phyloP scores from a whole-genome alignment of 1,284 basidiomycete species.

The Naganishia cerealis region DNA sequence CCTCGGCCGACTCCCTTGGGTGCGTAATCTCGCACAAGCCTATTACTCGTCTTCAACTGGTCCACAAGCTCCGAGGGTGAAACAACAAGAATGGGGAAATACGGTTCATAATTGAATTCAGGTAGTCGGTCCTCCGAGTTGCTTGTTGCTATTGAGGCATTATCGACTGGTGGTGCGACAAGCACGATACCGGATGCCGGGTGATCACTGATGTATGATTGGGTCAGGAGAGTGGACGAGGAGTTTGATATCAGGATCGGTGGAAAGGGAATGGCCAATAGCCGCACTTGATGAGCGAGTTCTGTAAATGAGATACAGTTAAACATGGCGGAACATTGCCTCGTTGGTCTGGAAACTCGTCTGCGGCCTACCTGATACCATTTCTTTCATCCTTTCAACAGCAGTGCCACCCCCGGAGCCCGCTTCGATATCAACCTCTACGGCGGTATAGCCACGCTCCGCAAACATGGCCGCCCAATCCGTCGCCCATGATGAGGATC shows the following conservation, averaged over 20 bases:
- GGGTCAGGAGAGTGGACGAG: conserved; percentile 61
- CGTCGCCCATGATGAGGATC: conserved; percentile 37
- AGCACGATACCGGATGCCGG: conserved; percentile 65
- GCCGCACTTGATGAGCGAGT: conserved; percentile 49
- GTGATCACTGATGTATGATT: conserved; percentile 67
- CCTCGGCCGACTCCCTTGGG: conserved; percentile 42
- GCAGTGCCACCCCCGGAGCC: conserved; percentile 33
- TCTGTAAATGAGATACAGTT: conserved; percentile 32
- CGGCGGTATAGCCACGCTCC: conserved; percentile 63
- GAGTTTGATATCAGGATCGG: conserved; percentile 64
- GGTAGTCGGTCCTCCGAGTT: conserved; percentile 49
- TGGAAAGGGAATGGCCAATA: conserved; percentile 63
- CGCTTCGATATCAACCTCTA: conserved; percentile 60
- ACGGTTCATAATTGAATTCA: conserved; percentile 65
- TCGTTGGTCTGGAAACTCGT: not conserved
- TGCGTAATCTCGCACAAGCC: conserved; percentile 38
- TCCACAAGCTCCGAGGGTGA: conserved; percentile 46
- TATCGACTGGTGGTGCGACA: conserved; percentile 59
- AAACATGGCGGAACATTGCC: not conserved
- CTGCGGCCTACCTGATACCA: conserved; percentile 53
- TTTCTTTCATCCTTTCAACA: conserved; percentile 51
- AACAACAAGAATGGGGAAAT: conserved; percentile 65
- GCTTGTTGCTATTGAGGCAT: conserved; percentile 6
- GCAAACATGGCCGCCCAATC: conserved; percentile 59
- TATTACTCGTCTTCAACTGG: conserved; percentile 31